Base-by-base conservation (phyloP, 2,329 filamentous ascomycete genomes). In the Eurotiales sp. region DNA sequence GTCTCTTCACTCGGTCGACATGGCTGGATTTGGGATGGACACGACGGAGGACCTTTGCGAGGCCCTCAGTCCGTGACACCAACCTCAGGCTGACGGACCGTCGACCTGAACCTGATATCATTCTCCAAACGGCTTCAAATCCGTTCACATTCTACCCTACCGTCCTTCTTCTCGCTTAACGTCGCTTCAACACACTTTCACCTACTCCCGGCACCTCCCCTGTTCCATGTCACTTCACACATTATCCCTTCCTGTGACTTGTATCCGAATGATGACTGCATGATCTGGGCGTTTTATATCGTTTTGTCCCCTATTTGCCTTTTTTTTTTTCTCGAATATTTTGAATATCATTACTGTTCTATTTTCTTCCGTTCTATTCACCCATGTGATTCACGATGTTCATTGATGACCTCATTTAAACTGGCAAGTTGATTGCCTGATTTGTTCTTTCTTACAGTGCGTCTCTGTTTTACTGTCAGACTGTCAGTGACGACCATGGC, bases 11-110 rank as follows among this genome's bases (percentile, higher is more conserved):
- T 72, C 70, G 10, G 70, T 73, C 54, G 71, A 73, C 49, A 73
- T 73, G 70, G 70, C 70, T 51, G 71, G 68, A 12, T 73, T 73
- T 48, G 69, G 70, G 23, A 64, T 71, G 27, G 71, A 73, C 58
- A 61, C 52, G 19, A 61, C 63, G 8, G 68, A 71, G 45, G 68
- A 72, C 55, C 55, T 72, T 23, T 60, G 60, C 49, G 60, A 57
- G 37, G 68, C 63, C 36, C 61, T 72, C 29, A 72, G 70, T 52
- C 70, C 70, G 25, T 72, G 62, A 65, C 44, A 44, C 45, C 34
- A 17, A 25, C 25, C 21, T 27, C 11, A n/a, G n/a, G n/a, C n/a
- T n/a, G n/a, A n/a, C n/a, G n/a, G n/a, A n/a, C n/a, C n/a, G n/a
- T n/a, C n/a, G n/a, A n/a, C n/a, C n/a, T n/a, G n/a, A n/a, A n/a